Evolutionary conservation across 192 early-diverging fungal genomes (phyloP).

Genomic region (Chytriomyces sp.): DNA sequence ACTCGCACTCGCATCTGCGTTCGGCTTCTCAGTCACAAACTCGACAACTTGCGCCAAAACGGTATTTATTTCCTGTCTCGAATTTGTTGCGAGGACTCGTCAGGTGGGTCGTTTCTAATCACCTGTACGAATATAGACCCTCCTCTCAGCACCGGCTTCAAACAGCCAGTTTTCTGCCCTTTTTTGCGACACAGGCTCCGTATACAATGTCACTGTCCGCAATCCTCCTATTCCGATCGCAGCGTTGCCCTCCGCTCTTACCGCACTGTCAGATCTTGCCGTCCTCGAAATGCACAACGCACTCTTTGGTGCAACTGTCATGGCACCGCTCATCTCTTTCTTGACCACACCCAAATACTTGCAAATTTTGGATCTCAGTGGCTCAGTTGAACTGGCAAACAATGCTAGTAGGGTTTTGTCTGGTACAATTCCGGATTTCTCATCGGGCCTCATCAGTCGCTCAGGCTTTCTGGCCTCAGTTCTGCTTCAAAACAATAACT

Average conservation of each 20-base stretch:
- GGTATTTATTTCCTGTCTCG: neutral
- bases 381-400: neutral
- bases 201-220: constrained; percentile 4
- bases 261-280: neutral
- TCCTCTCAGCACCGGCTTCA: neutral
- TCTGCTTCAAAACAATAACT: neutral
- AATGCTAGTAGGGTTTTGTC: neutral
- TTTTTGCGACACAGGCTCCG: constrained; percentile 18
- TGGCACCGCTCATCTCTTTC: neutral
- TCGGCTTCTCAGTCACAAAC: constrained; percentile 6
- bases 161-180: neutral
- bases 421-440: constrained; percentile 1
- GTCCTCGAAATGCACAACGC: neutral
- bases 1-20: neutral
- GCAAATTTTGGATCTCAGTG: neutral
- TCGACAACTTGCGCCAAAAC: neutral
- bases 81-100: neutral
- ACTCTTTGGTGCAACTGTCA: neutral
- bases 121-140: neutral
- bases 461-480: neutral
- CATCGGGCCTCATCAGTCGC: neutral
- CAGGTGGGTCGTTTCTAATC: neutral
- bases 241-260: neutral
- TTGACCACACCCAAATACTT: constrained; percentile 18
- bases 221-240: constrained; percentile 18